Evolutionary conservation across 139 green algal species (phyloP), one percentile per base, ranked within the genome.

Genomic region (Tetraselmis chui): DNA sequence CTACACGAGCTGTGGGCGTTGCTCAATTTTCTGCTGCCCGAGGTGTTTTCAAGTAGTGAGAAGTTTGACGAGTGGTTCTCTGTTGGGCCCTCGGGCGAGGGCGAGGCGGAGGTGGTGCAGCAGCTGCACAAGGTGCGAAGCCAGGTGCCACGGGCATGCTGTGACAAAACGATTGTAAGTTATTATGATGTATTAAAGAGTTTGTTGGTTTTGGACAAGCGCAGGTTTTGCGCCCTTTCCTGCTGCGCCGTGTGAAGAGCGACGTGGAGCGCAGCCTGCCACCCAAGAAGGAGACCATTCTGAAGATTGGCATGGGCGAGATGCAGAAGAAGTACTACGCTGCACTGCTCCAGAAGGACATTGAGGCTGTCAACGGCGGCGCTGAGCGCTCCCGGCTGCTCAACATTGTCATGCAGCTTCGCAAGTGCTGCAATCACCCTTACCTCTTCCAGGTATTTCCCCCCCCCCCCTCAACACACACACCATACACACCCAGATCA

Each of bases 351-450:
- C 79, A 91, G 26, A 86, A 88, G 31, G 87, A 92, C 28, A 30
- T 77, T 1, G 93, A 95, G 31, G 90, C 94, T 2, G 78, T 89
- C n/a, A 85, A 86, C 78, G 81, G 83, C 25, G 87, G 89, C 27
- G 89, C 93, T 2, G 96, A 98, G 82, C 90, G 94, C 82, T 95
- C 90, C 30, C 92, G 95, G 76, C 93, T 99, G 84, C 92, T 99
- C 78, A 99, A 99, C 90, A 97, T 99, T 32, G 96, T 98, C 32
- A 99, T 99, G 95, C 95, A 99, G 92, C 91, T 96, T 82, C 88
- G 92, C 78, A 96, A 96, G 88, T 85, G 88, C 30, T 90, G 87
- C 84, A 92, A 93, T 85, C 91, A 95, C 85, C 91, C 91, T n/a
- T 95, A 91, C 87, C 89, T 96, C 24, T 95, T 97, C 84, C 85